Base-by-base conservation (phyloP, 164 flowering plant genomes). In the Tetracentron sinense region DNA sequence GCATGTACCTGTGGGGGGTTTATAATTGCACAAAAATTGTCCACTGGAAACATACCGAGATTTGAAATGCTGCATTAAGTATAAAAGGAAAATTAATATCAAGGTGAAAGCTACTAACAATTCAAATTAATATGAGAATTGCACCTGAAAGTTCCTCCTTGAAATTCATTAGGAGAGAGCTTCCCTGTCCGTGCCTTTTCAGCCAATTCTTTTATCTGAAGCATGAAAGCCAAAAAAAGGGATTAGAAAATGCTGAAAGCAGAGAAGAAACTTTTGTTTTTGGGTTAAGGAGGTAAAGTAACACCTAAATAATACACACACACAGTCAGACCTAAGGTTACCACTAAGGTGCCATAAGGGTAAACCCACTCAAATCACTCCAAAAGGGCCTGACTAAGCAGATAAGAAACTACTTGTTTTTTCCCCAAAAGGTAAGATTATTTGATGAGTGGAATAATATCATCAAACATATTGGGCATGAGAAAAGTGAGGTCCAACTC, bases 21-120 rank as follows among this genome's bases (percentile, higher is more conserved):
- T 69, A 95, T 89, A 54, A 95, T 92, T 70, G 99, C 99, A 72
- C 96, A 86, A 75, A 92, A 92, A 0, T 76, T 71, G 74, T 95
- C 99, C 73, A 95, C 97, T 20, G 99, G 99, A 77, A 83, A 95
- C 99, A 95, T 95, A 62, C 99, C 99, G 74, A 95, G 80, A 78
- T 95, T 95, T 66, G 99, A 95, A 67, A 95, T 95, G 80, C 99
- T 95, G 96, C 83, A 85, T 1, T 61, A 63, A 29, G 23, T 56
- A 19, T 56, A 26, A 4, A 38, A 53, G 14, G 19, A 56, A 56
- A 30, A 21, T 49, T 5, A 17, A 20, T 66, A 44, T 42, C 20
- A 19, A 17, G 2, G 31, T 55, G 10, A 52, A 14, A 53, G 33
- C 62, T 51, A 53, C 38, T 30, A 42, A 16, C 29, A 30, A 31